Evolutionary conservation across 192 early-diverging fungal genomes (phyloP).

Genomic region (Diversispora eburnea): DNA sequence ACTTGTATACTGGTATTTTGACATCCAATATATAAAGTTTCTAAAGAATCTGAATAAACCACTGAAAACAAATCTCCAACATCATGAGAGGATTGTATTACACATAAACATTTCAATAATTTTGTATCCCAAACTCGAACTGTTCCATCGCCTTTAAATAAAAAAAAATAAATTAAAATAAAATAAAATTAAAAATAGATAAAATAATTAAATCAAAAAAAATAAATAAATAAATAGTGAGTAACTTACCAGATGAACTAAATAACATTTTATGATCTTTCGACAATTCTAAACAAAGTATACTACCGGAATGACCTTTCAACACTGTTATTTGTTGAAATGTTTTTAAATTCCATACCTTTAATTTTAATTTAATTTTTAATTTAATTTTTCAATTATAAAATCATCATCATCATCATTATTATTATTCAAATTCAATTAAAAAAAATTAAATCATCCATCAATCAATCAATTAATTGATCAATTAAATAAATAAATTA

Average conservation of each 20-base stretch:
- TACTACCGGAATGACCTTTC: conserved; percentile 49
- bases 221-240: neutral
- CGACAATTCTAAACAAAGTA: conserved; percentile 45
- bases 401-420: no score
- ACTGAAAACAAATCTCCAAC: conserved; percentile 69
- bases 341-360: conserved; percentile 51
- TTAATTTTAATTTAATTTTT: neutral
- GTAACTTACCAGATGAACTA: conserved; percentile 51
- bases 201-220: neutral
- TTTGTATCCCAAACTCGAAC: conserved; percentile 68
- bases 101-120: conserved; percentile 55
- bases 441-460: neutral
- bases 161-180: conserved; percentile 31
- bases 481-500: conserved; percentile 23
- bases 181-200: neutral
- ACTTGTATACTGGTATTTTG: conserved; percentile 78
- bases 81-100: conserved; percentile 65
- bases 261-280: conserved; percentile 47
- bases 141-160: conserved; percentile 60
- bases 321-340: conserved; percentile 48
- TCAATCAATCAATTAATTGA: conserved; percentile 16
- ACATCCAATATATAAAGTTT: conserved; percentile 65
- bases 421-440: neutral
- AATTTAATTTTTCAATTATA: neutral
- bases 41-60: conserved; percentile 51